Evolutionary conservation across 1,139 yeast genomes (phyloP).

Genomic region (Tardiomyces blankii): DNA sequence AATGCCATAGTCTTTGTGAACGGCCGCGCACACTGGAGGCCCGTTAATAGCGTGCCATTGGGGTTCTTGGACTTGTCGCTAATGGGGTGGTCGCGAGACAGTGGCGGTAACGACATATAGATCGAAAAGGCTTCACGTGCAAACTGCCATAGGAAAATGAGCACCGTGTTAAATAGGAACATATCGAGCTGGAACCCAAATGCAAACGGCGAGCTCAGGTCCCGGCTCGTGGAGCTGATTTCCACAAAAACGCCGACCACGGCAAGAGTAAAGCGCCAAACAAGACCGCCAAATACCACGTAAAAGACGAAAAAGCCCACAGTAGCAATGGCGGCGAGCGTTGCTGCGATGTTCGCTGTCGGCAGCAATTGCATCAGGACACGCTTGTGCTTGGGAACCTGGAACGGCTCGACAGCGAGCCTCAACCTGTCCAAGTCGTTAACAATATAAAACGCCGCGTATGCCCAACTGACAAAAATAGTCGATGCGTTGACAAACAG

Average conservation of each 20-base stretch:
- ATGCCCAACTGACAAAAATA: not conserved
- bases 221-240: conserved; percentile 23
- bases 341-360: not conserved
- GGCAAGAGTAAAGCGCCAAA: conserved; percentile 29
- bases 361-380: not conserved
- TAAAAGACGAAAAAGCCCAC: conserved; percentile 38
- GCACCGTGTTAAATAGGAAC: conserved; percentile 29
- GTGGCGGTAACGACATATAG: conserved; percentile 71
- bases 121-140: conserved; percentile 54
- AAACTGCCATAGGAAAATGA: conserved; percentile 45
- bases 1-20: conserved; percentile 34
- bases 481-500: not conserved
- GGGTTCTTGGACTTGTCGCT: conserved; percentile 61
- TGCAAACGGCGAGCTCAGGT: conserved; percentile 29
- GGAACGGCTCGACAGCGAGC: not conserved
- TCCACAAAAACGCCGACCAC: conserved; percentile 15
- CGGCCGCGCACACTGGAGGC: conserved; percentile 44
- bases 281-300: conserved; percentile 30
- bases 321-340: conserved; percentile 15
- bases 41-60: conserved; percentile 58
- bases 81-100: conserved; percentile 60
- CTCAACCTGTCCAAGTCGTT: not conserved
- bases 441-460: not conserved
- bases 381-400: not conserved
- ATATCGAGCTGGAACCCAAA: conserved; percentile 28